A percentile compares a stretch with the other conserved stretches of the same genome.
Conservation (phyloP, 305 asterid species). For the Fraxinus nigra region DNA sequence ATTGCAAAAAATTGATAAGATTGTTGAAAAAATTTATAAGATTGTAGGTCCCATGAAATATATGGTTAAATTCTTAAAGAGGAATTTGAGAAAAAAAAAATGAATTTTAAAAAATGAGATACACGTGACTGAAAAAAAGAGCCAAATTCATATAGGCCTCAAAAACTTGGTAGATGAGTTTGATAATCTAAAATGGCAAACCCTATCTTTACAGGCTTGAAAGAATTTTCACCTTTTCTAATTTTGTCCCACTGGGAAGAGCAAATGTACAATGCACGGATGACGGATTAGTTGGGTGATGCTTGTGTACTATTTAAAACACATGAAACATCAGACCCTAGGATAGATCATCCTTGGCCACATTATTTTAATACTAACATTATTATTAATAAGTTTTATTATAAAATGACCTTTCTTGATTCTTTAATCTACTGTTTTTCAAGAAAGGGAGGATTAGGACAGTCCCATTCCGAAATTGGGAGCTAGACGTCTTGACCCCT, state of each 20-base stretch:
- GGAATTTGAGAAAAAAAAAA: too few relatives aligned
- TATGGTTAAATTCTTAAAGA: too few relatives aligned
- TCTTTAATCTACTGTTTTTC: neutral
- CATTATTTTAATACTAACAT: neutral
- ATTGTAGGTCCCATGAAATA: too few relatives aligned
- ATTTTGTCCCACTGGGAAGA: neutral
- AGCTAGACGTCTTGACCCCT: neutral
- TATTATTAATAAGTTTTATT: neutral
- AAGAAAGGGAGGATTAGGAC: constrained; percentile 16
- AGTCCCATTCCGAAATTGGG: neutral
- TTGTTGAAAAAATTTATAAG: too few relatives aligned
- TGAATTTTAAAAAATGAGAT: too few relatives aligned
- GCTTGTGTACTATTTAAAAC: neutral
- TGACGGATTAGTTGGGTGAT: too few relatives aligned
- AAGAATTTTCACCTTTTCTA: neutral
- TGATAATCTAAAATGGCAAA: neutral
- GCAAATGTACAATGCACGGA: too few relatives aligned
- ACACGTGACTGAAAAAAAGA: too few relatives aligned
- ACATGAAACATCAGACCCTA: neutral
- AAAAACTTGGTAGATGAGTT: neutral
- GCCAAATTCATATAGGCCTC: neutral
- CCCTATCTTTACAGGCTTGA: neutral
- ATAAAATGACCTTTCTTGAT: neutral
- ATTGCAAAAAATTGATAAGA: too few relatives aligned
- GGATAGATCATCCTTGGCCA: neutral